phyloP scores from a whole-genome alignment of 106 monocot genomes.

The Apostasia shenzhenica region DNA sequence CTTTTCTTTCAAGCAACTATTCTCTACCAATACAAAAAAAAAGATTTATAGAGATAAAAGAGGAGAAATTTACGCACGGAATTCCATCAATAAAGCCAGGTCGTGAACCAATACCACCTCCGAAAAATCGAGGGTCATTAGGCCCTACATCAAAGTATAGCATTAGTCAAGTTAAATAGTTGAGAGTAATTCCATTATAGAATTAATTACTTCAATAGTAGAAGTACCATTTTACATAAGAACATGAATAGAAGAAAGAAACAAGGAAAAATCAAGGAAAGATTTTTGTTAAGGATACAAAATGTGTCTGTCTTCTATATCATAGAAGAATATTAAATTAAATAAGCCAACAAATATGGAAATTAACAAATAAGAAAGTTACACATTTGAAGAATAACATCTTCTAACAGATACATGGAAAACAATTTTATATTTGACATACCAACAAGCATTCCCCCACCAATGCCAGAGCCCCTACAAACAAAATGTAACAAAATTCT shows the following conservation, averaged over 20 bases:
- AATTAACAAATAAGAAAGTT: no score
- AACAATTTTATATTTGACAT: slow-evolving; percentile 5
- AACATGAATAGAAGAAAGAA: neutral
- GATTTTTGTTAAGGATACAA: no score
- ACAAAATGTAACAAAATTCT: neutral
- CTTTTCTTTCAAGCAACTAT: neutral
- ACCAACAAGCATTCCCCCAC: slow-evolving; percentile 85
- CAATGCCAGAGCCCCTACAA: slow-evolving; percentile 40
- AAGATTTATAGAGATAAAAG: neutral
- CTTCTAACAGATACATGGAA: no score
- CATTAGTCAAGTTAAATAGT: no score
- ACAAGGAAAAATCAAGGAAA: no score
- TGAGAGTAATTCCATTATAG: no score
- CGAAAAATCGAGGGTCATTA: slow-evolving; percentile 74
- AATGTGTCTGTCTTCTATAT: no score
- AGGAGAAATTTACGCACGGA: slow-evolving; percentile 35
- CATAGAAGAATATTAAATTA: no score
- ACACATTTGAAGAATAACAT: no score
- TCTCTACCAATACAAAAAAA: neutral
- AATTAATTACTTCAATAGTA: no score
- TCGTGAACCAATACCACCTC: slow-evolving; percentile 10
- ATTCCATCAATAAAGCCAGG: slow-evolving; percentile 36
- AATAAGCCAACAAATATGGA: no score
- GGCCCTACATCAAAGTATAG: slow-evolving; percentile 42
- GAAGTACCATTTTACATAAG: no score